Base-by-base conservation (phyloP, 306 rosid species). In the Cyclanthera cordifolia region DNA sequence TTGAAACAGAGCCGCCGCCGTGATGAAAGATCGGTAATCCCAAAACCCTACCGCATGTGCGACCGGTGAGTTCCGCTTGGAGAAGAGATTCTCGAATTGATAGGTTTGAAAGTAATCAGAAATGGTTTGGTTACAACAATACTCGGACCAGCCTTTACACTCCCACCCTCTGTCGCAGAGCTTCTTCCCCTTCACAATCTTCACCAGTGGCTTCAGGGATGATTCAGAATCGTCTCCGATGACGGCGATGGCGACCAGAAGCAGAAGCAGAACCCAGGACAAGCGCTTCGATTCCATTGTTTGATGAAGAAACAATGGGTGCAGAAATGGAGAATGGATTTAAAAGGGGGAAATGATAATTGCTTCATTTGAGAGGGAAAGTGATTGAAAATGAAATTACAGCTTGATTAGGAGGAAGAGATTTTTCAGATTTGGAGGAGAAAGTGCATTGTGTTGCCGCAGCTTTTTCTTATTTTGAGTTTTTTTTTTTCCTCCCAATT, bases 11-110 rank as follows among this genome's bases (percentile, higher is more conserved):
- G 97, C 81, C 2, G 97, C 84, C 0, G 97, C 97, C 6, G 77
- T 46, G 4, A 92, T 87, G 75, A 92, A 92, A 2, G 97, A 84
- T 27, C 75, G 89, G 47, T 82, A 92, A 64, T 92, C 97, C 97
- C 97, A 92, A 43, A 92, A 92, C 0, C 96, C 97, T 2, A 67
- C 88, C 0, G 97, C 97, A 8, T 92, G 90, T 0, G 96, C 96
- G 46, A 89, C 82, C 0, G 97, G 97, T 1, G 92, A 2, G 56
- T 89, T 92, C 7, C 97, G 70, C 76, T 89, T 92, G 0, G 96
- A 74, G 72, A 92, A 92, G 4, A 89, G 84, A 65, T 84, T 80
- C 85, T 92, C 97, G 19, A 92, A 92, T 70, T 92, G 96, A 68
- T 92, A 92, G 1, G 86, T 65, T 32, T 92, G 85, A 67, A 92